Base-by-base conservation (phyloP, 1,284 basidiomycete genomes). In the Schizophyllum commune region DNA sequence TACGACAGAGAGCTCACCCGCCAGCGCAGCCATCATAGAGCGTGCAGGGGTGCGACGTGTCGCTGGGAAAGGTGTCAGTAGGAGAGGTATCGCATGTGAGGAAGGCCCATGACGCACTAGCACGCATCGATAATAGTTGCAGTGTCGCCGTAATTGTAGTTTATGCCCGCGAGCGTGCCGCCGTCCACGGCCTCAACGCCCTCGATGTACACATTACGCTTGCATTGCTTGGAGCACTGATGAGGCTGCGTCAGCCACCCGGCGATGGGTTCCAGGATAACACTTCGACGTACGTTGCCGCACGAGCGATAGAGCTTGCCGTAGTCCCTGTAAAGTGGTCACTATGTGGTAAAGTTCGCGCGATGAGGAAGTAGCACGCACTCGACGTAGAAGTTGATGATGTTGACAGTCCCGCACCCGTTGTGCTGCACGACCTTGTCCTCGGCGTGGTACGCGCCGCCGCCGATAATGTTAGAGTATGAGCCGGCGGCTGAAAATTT, bases 351-450 rank as follows among this genome's bases (percentile, higher is more conserved):
- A 27, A 3, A 27, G 27, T 27, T 27, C 27, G 27, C 27, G 27
- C 27, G 27, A 27, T 27, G 27, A 27, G 27, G 27, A 27, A 47
- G 17, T 17, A 47, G 39, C 9, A 47, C 39, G 39, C 39, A 47
- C 52, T 65, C 61, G 5, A 64, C 65, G 51, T 61, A 64, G 53
- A 55, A 65, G 8, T 59, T 61, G 58, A 64, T 61, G 56, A 65
- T 65, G 47, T 59, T 58, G 39, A 65, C 65, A 1, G 60, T 64
- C 20, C 65, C 65, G 52, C 61, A 61, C 20, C 65, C 65, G 39
- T 65, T 65, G 60, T 65, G 65, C 51, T 65, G 65, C 22, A 65
- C 65, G 33, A 65, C 60, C 59, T 65, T 65, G 58, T 65, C 65
- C 15, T 55, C 51, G 32, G 61, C 65, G 58, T 64, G 58, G 55